Base-by-base conservation (phyloP, 2,329 filamentous ascomycete species). In the Cytospora piceicola region DNA sequence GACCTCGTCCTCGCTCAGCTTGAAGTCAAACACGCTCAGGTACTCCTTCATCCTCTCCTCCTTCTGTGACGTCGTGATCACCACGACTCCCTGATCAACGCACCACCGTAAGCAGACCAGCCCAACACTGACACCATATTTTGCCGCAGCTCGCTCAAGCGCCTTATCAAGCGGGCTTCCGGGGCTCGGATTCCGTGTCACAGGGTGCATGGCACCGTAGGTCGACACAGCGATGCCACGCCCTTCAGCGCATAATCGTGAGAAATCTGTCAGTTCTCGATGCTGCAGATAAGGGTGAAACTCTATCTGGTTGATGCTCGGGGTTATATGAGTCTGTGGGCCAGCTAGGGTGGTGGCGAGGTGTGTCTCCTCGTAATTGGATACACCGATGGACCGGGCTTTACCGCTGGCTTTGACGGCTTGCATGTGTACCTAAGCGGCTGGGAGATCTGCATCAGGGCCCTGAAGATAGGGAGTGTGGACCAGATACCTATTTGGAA, bases 291-390 rank as follows among this genome's bases (percentile, higher is more conserved):
- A 90, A 0, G 90, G 89, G 75, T 93, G 88, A 72, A 85, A 86
- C 77, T 93, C 90, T 70, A 93, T 89, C 79, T 93, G 90, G 77
- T 93, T 92, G 64, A 89, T 84, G 3, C 85, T 85, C 0, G 90
- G 90, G 60, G 89, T 75, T 69, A 81, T 83, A 51, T 86, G 87
- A 7, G 85, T 84, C 73, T 82, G 17, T 4, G 20, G n/a, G 3
- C 22, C 58, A 8, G 46, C 75, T 2, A 87, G 76, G 53, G 88
- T 74, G 4, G 76, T 72, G 72, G 86, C 81, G 11, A 88, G 74
- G 65, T 88, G 76, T 46, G 77, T 71, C 69, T 82, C 78, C 42
- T 83, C 72, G 72, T 90, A 93, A 78, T 93, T 93, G 70, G 88
- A 90, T 17, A 93, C 87, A 51, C 90, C 90, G 70, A 93, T 91